Evolutionary conservation across 2,329 filamentous ascomycete species (phyloP).

Genomic region (Lanzia echinophila): DNA sequence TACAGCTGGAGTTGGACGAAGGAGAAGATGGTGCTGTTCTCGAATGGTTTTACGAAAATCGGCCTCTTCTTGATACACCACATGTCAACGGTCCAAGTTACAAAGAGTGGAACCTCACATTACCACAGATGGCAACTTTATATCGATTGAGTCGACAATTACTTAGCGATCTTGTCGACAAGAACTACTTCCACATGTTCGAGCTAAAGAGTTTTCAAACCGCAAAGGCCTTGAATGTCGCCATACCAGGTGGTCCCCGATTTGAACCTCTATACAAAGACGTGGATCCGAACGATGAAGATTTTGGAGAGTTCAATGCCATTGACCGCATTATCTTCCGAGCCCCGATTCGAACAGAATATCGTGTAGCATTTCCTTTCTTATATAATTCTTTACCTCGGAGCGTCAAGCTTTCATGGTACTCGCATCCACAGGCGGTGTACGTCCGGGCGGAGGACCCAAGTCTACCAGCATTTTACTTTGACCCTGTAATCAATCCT

Average conservation of each 20-base stretch:
- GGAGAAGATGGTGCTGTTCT: slow-evolving; percentile 84
- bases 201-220: slow-evolving; percentile 92
- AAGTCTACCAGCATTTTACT: slow-evolving; percentile 91
- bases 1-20: slow-evolving; percentile 97
- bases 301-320: slow-evolving; percentile 98
- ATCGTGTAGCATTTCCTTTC: slow-evolving; percentile 87
- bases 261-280: slow-evolving; percentile 98
- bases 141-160: slow-evolving; percentile 88
- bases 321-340: slow-evolving; percentile 99
- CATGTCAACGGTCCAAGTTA: slow-evolving; percentile 97
- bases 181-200: slow-evolving; percentile 98
- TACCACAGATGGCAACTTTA: slow-evolving; percentile 93
- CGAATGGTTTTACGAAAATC: slow-evolving; percentile 97
- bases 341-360: slow-evolving; percentile 89
- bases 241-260: slow-evolving; percentile 91
- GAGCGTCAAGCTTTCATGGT: slow-evolving; percentile 89
- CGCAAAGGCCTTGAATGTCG: slow-evolving; percentile 93
- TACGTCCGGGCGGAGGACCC: slow-evolving; percentile 84
- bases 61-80: slow-evolving; percentile 80
- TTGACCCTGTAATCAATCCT: slow-evolving; percentile 95
- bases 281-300: slow-evolving; percentile 96
- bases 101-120: slow-evolving; percentile 85
- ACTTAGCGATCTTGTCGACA: slow-evolving; percentile 84
- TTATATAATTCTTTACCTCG: slow-evolving; percentile 94
- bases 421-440: slow-evolving; percentile 87